These are phyloP conservation scores for Coleophoma cylindrospora DNA, from an alignment of 2,329 filamentous ascomycete genomes.

Conservation along the genomic window DNA sequence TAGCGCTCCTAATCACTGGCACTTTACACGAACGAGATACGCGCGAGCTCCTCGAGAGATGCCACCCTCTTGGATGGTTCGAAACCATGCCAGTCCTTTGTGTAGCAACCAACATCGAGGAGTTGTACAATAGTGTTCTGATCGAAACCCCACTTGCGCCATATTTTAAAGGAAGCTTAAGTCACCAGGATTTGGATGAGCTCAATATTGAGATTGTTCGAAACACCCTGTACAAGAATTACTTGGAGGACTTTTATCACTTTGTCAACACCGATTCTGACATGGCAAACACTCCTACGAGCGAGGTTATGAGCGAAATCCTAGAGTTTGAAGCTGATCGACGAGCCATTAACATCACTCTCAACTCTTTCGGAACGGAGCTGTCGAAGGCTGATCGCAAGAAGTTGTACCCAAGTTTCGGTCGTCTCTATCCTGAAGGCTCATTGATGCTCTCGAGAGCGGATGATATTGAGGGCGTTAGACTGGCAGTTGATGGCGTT, in stretches of 20 bases:
- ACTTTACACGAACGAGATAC: constrained; percentile 97
- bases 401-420: constrained; percentile 93
- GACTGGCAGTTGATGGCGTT: constrained; percentile 88
- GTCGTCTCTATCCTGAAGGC: constrained; percentile 87
- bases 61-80: constrained; percentile 97
- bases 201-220: constrained; percentile 98
- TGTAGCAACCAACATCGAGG: constrained; percentile 96
- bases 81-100: constrained; percentile 98
- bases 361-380: constrained; percentile 98
- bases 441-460: constrained; percentile 91
- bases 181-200: constrained; percentile 95
- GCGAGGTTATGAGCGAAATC: constrained; percentile 93
- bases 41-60: constrained; percentile 87
- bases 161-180: constrained; percentile 96
- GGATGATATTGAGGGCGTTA: constrained; percentile 90
- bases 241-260: constrained; percentile 93
- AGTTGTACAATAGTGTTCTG: constrained; percentile 95
- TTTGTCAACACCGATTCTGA: constrained; percentile 90
- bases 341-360: constrained; percentile 95
- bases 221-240: constrained; percentile 99
- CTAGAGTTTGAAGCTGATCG: constrained; percentile 96
- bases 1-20: constrained; percentile 94
- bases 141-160: constrained; percentile 94
- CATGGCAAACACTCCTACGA: constrained; percentile 80
- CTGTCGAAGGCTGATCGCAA: constrained; percentile 88